Conservation (phyloP, 306 rosid genomes). For the Quercus bicolor region DNA sequence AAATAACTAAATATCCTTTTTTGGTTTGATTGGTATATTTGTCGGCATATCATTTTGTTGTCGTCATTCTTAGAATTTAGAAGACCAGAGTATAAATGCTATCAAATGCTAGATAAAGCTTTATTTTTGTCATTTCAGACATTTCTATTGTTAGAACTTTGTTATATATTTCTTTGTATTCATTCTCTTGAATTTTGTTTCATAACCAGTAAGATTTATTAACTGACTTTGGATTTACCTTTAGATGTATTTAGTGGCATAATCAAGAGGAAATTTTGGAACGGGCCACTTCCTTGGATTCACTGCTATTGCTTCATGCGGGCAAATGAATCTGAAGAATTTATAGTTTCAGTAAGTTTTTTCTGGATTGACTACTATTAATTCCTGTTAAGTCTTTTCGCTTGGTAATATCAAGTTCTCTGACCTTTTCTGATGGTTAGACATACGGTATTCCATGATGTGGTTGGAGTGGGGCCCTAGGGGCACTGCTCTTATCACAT, state of each 20-base stretch:
- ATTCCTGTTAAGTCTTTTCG: not conserved
- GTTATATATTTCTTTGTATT: not conserved
- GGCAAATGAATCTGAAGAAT: slow-evolving; percentile 69
- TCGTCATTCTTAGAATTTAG: not conserved
- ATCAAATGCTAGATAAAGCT: not conserved
- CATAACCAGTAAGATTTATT: slow-evolving; percentile 1
- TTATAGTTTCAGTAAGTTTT: slow-evolving; percentile 63
- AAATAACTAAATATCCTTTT: slow-evolving; percentile 7
- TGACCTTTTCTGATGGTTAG: slow-evolving; percentile 4
- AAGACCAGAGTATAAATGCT: not conserved
- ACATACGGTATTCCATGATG: not conserved
- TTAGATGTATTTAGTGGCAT: slow-evolving; percentile 75
- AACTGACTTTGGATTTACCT: not conserved
- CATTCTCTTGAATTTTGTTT: not conserved
- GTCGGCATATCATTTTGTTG: not conserved
- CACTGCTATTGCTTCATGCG: slow-evolving; percentile 94
- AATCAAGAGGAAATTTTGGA: slow-evolving; percentile 67
- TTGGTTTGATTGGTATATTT: not conserved
- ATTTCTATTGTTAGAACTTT: not conserved
- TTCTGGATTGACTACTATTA: not conserved
- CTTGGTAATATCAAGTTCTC: not conserved
- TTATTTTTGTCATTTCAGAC: not conserved
- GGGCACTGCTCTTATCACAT: not conserved
- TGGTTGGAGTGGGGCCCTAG: not conserved
- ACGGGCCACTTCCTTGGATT: slow-evolving; percentile 74